Evolutionary conservation across 371 early-diverging fungal species (phyloP), one percentile per base, ranked within the genome.

Genomic region (Actinomucor elegans): DNA sequence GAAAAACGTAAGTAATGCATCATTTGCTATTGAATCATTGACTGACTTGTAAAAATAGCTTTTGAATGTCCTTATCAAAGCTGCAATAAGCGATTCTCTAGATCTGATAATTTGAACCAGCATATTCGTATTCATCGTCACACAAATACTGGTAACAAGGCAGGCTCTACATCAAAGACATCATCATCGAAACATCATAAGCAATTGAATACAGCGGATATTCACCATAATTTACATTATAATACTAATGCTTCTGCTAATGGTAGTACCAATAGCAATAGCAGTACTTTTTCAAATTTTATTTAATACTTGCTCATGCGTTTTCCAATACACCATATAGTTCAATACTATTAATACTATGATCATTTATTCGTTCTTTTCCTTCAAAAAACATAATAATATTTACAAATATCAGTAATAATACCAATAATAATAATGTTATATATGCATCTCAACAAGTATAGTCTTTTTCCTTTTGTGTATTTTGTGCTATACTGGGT

Each of bases 31-130:
- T n/a, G n/a, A n/a, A n/a, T n/a, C n/a, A n/a, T n/a, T n/a, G n/a
- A n/a, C n/a, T n/a, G n/a, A n/a, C n/a, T n/a, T 45, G 28, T 9
- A 21, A 43, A 40, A 41, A 14, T 59, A 82, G 85, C 87, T 9
- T 86, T 84, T 57, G 74, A 70, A 54, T 86, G 87, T 52, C 83
- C 81, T 17, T 79, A 79, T 47, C 80, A 78, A 46, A 88, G 83
- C 52, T 96, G 97, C 63, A 75, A 70, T 28, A 90, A 91, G 61
- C 67, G 81, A 0, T 96, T 96, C 68, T 85, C 91, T 5, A 79
- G 96, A 57, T 85, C 86, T 18, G 94, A 93, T 61, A 92, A 92
- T 60, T 57, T 94, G 40, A 83, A 85, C 43, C 86, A 87, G 57
- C 91, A 89, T 57, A 79, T 85, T 31, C 73, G 81, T 17, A 84